Evolutionary conservation across 78 protist genomes (phyloP).

Genomic region (Dictyostelium intermedium): DNA sequence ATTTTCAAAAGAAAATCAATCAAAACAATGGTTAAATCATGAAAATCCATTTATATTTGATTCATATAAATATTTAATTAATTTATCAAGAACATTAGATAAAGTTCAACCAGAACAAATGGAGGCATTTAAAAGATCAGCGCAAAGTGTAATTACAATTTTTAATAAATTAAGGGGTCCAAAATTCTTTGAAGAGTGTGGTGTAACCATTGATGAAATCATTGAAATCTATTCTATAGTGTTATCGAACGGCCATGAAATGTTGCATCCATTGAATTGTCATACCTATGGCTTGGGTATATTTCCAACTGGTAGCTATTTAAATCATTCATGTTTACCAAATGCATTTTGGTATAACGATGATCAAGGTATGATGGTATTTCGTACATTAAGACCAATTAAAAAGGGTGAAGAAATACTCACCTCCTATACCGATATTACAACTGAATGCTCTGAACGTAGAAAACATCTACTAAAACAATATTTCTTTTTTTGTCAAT

Average conservation of each 20-base stretch:
- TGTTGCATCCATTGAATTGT: conserved; percentile 23
- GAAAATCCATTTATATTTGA: conserved; percentile 21
- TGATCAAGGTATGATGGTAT: conserved; percentile 36
- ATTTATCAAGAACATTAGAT: not conserved
- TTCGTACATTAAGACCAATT: not conserved
- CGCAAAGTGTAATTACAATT: not conserved
- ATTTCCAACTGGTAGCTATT: conserved; percentile 55
- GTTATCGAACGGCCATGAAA: conserved; percentile 55
- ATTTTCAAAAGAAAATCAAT: not conserved
- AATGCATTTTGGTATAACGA: conserved; percentile 59
- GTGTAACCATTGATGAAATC: conserved; percentile 2
- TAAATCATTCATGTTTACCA: conserved; percentile 63
- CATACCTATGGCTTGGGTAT: conserved; percentile 20
- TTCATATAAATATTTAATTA: not conserved
- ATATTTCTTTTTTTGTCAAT: conserved; percentile 51
- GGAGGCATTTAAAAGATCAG: conserved; percentile 20
- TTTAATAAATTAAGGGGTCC: not conserved
- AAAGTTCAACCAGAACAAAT: conserved; percentile 10
- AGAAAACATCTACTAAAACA: not conserved
- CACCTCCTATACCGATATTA: conserved; percentile 18
- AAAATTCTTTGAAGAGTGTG: not conserved
- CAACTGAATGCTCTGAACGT: not conserved
- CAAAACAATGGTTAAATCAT: not conserved
- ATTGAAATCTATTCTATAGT: conserved; percentile 27
- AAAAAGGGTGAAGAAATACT: conserved; percentile 24